phyloP scores from a whole-genome alignment of 169 alveolate genomes.

The Perkinsus olseni region DNA sequence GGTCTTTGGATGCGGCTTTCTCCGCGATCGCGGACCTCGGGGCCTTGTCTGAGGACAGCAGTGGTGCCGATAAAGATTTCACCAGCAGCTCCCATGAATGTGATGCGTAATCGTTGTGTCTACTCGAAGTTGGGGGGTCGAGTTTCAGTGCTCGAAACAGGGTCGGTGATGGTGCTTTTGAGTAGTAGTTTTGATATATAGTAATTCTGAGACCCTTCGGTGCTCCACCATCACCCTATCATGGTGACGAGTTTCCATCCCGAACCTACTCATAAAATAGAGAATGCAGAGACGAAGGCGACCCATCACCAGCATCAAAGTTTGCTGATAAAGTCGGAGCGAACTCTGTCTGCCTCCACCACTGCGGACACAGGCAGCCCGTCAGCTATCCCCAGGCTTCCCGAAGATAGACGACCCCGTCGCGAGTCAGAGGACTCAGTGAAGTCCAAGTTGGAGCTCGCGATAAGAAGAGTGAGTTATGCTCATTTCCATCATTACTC shows the following conservation, averaged over 20 bases:
- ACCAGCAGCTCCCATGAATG: not conserved
- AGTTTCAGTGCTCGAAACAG: not conserved
- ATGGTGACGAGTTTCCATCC: too few species aligned
- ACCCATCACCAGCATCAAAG: not conserved
- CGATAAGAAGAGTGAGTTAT: not conserved
- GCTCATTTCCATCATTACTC: not conserved
- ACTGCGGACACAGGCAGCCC: not conserved
- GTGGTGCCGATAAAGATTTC: not conserved
- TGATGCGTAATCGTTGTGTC: too few species aligned
- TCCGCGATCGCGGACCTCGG: not conserved
- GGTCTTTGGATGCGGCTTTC: not conserved
- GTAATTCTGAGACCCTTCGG: not conserved
- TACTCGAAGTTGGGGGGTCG: not conserved
- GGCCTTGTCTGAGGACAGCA: not conserved
- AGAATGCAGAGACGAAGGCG: not conserved
- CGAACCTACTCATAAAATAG: too few species aligned
- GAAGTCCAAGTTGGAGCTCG: not conserved
- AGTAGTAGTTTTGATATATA: not conserved
- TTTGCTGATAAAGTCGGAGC: not conserved
- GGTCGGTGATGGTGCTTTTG: not conserved
- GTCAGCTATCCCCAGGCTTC: not conserved
- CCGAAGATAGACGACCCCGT: not conserved
- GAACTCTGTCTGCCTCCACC: not conserved
- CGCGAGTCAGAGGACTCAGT: not conserved
- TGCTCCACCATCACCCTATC: not conserved